Percentiles rank a stretch among this genome's conserved stretches.
Conservation (phyloP, 495 filamentous ascomycete genomes). For the Hypomontagnella monticulosa region DNA sequence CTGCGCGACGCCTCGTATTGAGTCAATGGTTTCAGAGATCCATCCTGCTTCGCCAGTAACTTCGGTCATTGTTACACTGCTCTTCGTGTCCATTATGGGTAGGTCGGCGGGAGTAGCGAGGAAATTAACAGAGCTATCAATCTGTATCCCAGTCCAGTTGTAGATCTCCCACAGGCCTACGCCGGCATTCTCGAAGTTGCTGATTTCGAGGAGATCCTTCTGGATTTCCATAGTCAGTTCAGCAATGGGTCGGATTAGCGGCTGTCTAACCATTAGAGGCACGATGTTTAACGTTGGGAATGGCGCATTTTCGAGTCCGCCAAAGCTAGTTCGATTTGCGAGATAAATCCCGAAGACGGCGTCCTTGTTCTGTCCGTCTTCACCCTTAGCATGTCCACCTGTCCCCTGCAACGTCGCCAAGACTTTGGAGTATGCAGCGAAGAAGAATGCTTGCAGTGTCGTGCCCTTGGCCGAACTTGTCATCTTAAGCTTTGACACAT, state of each 20-base stretch:
- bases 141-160: constrained; percentile 56
- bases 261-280: constrained; percentile 47
- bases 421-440: constrained; percentile 52
- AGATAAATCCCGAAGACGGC: constrained; percentile 58
- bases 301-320: constrained; percentile 21
- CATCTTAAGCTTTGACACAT: constrained; percentile 23
- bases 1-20: constrained; percentile 5
- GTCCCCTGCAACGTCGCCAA: constrained; percentile 18
- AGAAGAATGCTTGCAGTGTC: constrained; percentile 55
- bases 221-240: constrained; percentile 50
- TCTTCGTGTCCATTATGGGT: constrained; percentile 8
- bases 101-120: constrained; percentile 49
- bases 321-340: constrained; percentile 50
- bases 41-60: background rate
- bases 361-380: constrained; percentile 3
- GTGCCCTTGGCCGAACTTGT: constrained; percentile 42
- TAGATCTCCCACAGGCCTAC: constrained; percentile 61
- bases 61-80: constrained; percentile 33
- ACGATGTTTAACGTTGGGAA: constrained; percentile 56
- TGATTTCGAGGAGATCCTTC: constrained; percentile 52
- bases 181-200: constrained; percentile 43
- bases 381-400: background rate
- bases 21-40: background rate
- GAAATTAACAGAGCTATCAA: constrained; percentile 67
- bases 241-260: constrained; percentile 4